These are phyloP conservation scores for Elsinoe batatas DNA, from an alignment of 2,329 filamentous ascomycete genomes.

Conservation along the genomic window DNA sequence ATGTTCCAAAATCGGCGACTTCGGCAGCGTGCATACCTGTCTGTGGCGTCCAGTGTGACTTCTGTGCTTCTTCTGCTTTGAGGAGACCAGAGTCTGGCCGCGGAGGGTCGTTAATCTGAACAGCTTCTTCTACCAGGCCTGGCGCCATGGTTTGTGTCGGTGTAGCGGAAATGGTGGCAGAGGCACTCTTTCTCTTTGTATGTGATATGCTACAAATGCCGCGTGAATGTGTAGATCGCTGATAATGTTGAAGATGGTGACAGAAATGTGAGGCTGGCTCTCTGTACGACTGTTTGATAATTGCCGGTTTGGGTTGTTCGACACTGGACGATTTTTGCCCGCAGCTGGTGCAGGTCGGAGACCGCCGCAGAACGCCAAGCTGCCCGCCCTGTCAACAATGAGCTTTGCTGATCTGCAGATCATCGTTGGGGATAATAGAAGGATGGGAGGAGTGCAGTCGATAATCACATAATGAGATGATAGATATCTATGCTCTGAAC, in stretches of 20 bases:
- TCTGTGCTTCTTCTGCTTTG: constrained; percentile 18
- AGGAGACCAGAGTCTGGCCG: constrained; percentile 29
- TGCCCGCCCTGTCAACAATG: neutral
- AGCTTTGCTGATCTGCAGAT: constrained; percentile 13
- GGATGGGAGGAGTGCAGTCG: neutral
- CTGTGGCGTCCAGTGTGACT: constrained; percentile 35
- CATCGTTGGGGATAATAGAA: neutral
- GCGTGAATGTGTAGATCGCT: neutral
- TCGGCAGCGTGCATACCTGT: constrained; percentile 31
- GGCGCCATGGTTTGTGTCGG: constrained; percentile 19
- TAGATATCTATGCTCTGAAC: constrained; percentile 26
- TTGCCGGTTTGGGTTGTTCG: neutral
- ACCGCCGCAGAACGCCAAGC: neutral
- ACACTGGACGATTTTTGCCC: neutral
- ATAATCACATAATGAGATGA: constrained; percentile 31
- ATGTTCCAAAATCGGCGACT: neutral
- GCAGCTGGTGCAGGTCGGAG: neutral
- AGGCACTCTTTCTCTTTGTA: neutral
- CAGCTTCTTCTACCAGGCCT: constrained; percentile 25
- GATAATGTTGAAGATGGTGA: neutral
- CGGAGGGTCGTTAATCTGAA: constrained; percentile 33
- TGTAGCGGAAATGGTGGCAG: neutral
- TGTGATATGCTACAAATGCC: neutral
- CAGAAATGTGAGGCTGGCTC: constrained; percentile 1
- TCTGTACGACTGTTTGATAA: constrained; percentile 7